Evolutionary conservation across 108 stramenopile species (phyloP), one percentile per base, ranked within the genome.

Genomic region (Craspedostauros australis): DNA sequence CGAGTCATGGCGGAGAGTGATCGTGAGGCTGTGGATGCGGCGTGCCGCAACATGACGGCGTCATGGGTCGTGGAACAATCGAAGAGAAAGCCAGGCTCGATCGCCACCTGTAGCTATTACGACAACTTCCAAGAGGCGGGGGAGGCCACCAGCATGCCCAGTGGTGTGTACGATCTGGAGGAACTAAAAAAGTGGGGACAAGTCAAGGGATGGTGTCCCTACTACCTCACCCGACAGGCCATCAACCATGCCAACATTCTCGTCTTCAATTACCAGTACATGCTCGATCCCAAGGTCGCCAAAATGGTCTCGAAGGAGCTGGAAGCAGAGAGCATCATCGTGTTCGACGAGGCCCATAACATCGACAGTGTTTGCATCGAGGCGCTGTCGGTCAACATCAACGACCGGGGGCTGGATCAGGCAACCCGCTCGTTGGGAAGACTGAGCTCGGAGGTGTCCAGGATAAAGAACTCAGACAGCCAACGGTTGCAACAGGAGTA

Each of bases 241-340:
- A 93, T 99, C 67, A 88, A 93, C 58, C 95, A 95, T 57, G 97
- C 99, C 37, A 96, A 93, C 51, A 83, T 99, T 22, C 58, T 99
- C 12, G 96, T 98, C 6, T 99, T 96, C 79, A 99, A 99, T 60
- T 99, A 99, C 64, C 99, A 99, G 70, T 99, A 99, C 70, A 97
- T 99, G 96, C 88, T 99, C 6, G 97, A 98, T 79, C 99, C 99
- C 7, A 98, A 96, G 73, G 92, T 96, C 3, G 86, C 91, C 4
- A 88, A 87, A 54, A 86, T 89, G 87, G 86, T 91, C 2, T 85
- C 83, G 32, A 86, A 86, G 30, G 98, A 98, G 75, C 68, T 99
- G n/a, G 95, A 96, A 49, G 73, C 87, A 0, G 96, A 98, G 62
- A 81, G 76, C 49, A 95, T 99, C 41, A 90, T 99, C 27, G 96